Percentiles rank a stretch among this genome's conserved stretches.
Evolutionary conservation across 2,329 filamentous ascomycete species (phyloP).

Genomic region (Whalleya microplaca): DNA sequence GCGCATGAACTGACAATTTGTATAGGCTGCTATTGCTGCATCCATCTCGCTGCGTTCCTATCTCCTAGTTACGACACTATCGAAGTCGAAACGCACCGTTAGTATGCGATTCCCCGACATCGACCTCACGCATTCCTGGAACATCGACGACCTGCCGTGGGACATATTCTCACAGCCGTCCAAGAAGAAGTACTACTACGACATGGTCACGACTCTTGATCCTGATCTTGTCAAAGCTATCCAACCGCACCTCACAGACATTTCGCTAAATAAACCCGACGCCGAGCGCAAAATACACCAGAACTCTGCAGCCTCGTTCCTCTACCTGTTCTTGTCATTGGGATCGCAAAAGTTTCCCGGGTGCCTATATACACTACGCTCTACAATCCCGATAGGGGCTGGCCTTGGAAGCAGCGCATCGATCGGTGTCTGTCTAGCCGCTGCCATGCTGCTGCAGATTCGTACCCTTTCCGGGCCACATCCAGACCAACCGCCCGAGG

Average conservation of each 20-base stretch:
- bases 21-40: slow-evolving; percentile 85
- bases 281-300: slow-evolving; percentile 83
- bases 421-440: slow-evolving; percentile 84
- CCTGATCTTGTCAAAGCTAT: slow-evolving; percentile 79
- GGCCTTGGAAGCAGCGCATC: slow-evolving; percentile 94
- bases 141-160: slow-evolving; percentile 93
- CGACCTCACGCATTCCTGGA: slow-evolving; percentile 86
- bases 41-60: slow-evolving; percentile 95
- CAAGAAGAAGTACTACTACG: slow-evolving; percentile 96
- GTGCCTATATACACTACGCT: slow-evolving; percentile 87
- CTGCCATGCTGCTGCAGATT: slow-evolving; percentile 84
- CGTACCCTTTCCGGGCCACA: slow-evolving; percentile 88
- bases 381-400: slow-evolving; percentile 89
- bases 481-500: slow-evolving; percentile 83
- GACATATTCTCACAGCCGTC: slow-evolving; percentile 73
- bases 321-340: slow-evolving; percentile 91
- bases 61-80: slow-evolving; percentile 90
- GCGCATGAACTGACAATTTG: slow-evolving; percentile 8
- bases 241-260: slow-evolving; percentile 73
- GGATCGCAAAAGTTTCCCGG: slow-evolving; percentile 78
- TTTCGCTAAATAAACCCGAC: slow-evolving; percentile 70
- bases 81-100: slow-evolving; percentile 87
- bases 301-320: slow-evolving; percentile 79
- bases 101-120: slow-evolving; percentile 91
- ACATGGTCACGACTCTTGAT: slow-evolving; percentile 82